Percentiles rank a stretch among this genome's conserved stretches.
phyloP scores from a whole-genome alignment of 805 yeast species.

The Dipodascopsis tothii region DNA sequence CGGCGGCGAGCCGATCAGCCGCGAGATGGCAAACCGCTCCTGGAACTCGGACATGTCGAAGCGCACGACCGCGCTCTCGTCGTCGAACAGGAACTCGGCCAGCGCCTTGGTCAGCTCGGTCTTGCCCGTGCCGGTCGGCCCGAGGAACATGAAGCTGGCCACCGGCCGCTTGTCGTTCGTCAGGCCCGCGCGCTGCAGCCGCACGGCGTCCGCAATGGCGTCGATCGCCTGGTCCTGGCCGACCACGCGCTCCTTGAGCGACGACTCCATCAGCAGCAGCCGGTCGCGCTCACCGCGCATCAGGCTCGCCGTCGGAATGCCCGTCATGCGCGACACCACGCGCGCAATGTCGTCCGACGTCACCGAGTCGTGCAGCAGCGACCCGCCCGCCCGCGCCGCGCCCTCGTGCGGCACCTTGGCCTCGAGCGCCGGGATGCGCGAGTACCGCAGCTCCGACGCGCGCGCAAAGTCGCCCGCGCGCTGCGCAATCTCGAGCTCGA shows the following conservation, averaged over 20 bases:
- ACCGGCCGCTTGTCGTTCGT: slow-evolving; percentile 92
- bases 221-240: slow-evolving; percentile 94
- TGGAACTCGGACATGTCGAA: slow-evolving; percentile 98
- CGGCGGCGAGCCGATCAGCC: slow-evolving; percentile 95
- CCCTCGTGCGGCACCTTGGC: slow-evolving; percentile 46
- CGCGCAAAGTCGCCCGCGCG: slow-evolving; percentile 77
- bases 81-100: slow-evolving; percentile 87
- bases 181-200: slow-evolving; percentile 92
- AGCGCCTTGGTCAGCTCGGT: slow-evolving; percentile 90
- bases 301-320: slow-evolving; percentile 84
- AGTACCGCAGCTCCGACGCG: slow-evolving; percentile 85
- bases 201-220: slow-evolving; percentile 86
- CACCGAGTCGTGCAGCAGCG: slow-evolving; percentile 78
- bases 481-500: slow-evolving; percentile 73
- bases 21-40: slow-evolving; percentile 83
- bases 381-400: slow-evolving; percentile 21
- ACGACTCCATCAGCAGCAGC: slow-evolving; percentile 75
- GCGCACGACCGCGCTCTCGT: slow-evolving; percentile 75
- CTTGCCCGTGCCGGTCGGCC: slow-evolving; percentile 98
- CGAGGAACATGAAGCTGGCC: slow-evolving; percentile 92
- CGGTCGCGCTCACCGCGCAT: slow-evolving; percentile 93
- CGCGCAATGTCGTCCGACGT: slow-evolving; percentile 89
- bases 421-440: slow-evolving; percentile 76
- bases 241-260: slow-evolving; percentile 68
- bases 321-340: slow-evolving; percentile 90